Conservation (phyloP, 2,329 filamentous ascomycete species). For the Colletotrichum scovillei region DNA sequence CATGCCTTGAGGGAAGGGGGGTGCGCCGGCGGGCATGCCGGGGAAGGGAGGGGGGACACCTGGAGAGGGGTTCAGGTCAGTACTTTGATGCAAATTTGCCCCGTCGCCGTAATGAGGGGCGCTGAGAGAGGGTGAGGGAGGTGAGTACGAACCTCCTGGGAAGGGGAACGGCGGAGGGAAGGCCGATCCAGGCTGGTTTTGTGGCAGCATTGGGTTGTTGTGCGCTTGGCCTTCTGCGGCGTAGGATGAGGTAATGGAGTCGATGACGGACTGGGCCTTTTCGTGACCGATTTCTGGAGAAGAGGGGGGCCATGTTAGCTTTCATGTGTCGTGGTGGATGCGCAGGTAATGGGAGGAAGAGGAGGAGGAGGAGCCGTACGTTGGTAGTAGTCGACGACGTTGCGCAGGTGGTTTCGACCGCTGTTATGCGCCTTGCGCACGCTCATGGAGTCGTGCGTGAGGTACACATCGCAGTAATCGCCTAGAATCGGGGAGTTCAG, state of each 20-base stretch:
- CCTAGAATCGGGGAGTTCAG: slow-evolving; percentile 55
- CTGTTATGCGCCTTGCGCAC: slow-evolving; percentile 99
- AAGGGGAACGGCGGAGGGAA: slow-evolving; percentile 70
- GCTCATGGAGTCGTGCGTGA: slow-evolving; percentile 99
- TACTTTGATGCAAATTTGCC: not conserved
- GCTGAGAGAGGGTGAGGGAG: slow-evolving; percentile 22
- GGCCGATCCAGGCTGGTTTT: slow-evolving; percentile 70
- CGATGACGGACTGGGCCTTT: slow-evolving; percentile 98
- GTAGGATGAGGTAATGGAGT: slow-evolving; percentile 96
- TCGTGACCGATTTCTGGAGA: slow-evolving; percentile 93
- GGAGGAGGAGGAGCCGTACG: slow-evolving; percentile 61
- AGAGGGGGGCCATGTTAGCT: slow-evolving; percentile 23
- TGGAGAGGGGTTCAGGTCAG: slow-evolving; percentile 45
- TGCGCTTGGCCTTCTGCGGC: slow-evolving; percentile 90
- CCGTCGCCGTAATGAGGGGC: not conserved
- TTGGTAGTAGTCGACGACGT: slow-evolving; percentile 99
- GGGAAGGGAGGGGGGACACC: slow-evolving; percentile 70
- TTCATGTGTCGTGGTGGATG: not conserved
- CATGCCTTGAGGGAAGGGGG: slow-evolving; percentile 53
- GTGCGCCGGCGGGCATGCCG: slow-evolving; percentile 55
- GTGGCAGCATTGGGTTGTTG: slow-evolving; percentile 84
- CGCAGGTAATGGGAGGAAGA: not conserved
- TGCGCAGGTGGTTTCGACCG: slow-evolving; percentile 95
- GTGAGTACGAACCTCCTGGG: slow-evolving; percentile 61
- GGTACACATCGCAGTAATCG: slow-evolving; percentile 99